phyloP scores from a whole-genome alignment of 2,329 filamentous ascomycete genomes.

The Epicoccum nigrum region DNA sequence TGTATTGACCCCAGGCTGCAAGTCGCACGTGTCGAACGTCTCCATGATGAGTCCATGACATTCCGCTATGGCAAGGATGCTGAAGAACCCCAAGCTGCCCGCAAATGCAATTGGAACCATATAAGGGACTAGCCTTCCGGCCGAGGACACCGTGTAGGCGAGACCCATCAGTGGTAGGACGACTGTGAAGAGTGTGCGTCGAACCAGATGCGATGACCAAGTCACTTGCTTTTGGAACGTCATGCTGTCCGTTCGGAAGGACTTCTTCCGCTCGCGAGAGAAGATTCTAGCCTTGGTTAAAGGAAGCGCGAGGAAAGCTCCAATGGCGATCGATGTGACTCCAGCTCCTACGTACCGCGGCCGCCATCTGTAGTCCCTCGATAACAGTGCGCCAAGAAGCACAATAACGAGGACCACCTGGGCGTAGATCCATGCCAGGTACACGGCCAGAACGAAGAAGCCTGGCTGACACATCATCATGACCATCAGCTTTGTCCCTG shows the following conservation, averaged over 20 bases:
- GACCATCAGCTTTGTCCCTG: constrained; percentile 68
- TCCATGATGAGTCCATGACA: constrained; percentile 82
- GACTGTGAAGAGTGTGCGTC: constrained; percentile 70
- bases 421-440: constrained; percentile 78
- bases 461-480: constrained; percentile 78
- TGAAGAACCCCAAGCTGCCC: constrained; percentile 70
- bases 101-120: constrained; percentile 71
- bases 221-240: constrained; percentile 68
- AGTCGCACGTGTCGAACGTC: constrained; percentile 79
- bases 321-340: constrained; percentile 69
- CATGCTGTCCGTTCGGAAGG: constrained; percentile 68
- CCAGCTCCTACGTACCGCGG: constrained; percentile 71
- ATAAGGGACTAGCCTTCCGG: constrained; percentile 63
- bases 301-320: constrained; percentile 72
- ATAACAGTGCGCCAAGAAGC: constrained; percentile 72
- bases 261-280: constrained; percentile 66
- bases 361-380: constrained; percentile 68
- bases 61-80: constrained; percentile 75
- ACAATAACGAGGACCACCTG: constrained; percentile 76
- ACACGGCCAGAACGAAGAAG: constrained; percentile 74
- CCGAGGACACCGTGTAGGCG: constrained; percentile 70
- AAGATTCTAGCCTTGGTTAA: constrained; percentile 75
- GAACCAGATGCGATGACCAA: constrained; percentile 75
- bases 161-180: constrained; percentile 70
- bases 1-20: constrained; percentile 72